Evolutionary conservation across 768 basidiomycete genomes (phyloP).

Genomic region (Crassisporium funariophilum): DNA sequence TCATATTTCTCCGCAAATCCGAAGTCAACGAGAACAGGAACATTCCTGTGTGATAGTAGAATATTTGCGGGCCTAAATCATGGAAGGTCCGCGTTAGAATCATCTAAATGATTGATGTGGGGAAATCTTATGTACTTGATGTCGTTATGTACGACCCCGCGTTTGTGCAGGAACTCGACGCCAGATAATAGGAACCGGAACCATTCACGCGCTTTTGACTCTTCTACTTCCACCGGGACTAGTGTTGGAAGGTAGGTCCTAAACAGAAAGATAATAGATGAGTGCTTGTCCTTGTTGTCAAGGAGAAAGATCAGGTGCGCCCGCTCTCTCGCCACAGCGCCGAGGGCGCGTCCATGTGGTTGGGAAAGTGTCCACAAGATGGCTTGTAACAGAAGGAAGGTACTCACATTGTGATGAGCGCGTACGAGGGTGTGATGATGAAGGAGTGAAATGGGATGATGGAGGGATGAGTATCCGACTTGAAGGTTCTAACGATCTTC

Average conservation of each 20-base stretch:
- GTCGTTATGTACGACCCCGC: conserved; percentile 89
- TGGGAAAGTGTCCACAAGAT: too few relatives aligned
- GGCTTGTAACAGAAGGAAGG: background rate
- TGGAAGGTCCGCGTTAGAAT: conserved; percentile 2
- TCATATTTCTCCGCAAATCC: conserved; percentile 94
- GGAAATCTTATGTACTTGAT: conserved; percentile 70
- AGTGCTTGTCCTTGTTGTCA: conserved; percentile 13
- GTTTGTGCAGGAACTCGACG: conserved; percentile 80
- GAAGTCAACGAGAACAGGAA: conserved; percentile 93
- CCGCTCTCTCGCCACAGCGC: background rate
- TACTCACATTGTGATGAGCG: conserved; percentile 88
- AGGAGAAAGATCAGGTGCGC: conserved; percentile 7
- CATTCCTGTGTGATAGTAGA: conserved; percentile 72
- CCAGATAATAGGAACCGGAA: conserved; percentile 81
- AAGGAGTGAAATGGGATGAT: conserved; percentile 94
- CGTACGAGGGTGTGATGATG: conserved; percentile 89
- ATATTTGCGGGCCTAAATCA: conserved; percentile 84
- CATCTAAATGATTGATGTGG: background rate
- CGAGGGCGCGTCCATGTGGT: too few relatives aligned
- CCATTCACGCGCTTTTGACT: conserved; percentile 77
- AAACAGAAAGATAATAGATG: conserved; percentile 13
- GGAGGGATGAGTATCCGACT: conserved; percentile 84
- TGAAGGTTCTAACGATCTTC: conserved; percentile 89
- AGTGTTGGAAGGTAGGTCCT: conserved; percentile 89
- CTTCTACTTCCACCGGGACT: conserved; percentile 86